Base-by-base conservation (phyloP, 164 flowering plant species). In the Malania oleifera region DNA sequence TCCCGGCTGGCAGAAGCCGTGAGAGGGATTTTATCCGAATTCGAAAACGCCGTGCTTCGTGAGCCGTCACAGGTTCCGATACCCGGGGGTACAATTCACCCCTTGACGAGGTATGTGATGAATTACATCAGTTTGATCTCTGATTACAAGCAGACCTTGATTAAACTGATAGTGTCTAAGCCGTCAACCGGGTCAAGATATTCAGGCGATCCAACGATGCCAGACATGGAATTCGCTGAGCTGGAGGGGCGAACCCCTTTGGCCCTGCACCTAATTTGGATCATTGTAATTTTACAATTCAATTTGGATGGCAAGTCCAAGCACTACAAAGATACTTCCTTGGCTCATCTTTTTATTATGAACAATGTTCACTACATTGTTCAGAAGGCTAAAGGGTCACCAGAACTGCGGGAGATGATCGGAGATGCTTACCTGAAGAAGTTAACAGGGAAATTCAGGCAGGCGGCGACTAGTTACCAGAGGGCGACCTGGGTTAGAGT, bases 91-190 rank as follows among this genome's bases (percentile, higher is more conserved):
- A 84, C 93, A 0, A 69, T 92, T 54, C 98, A 89, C 57, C 96
- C 97, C 0, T 62, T 92, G 64, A 86, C 96, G 9, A 74, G 96
- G 70, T 87, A 87, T 62, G 97, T 88, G 58, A 90, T 93, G 96
- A 88, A 93, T 50, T 90, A 90, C 27, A 77, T 87, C 54, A 82
- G 79, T 56, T 67, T 83, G 70, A 90, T 86, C 13, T 80, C 90
- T 2, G 92, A 85, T 62, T 88, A 93, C 56, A 83, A 81, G 71
- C 74, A 75, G 66, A 86, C 89, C 7, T 64, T 92, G 59, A 41
- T 44, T 35, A 82, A 84, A 47, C 74, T 92, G 54, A 83, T 92
- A 19, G 80, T 83, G 45, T 77, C 95, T 0, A 77, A 73, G 56
- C 96, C 98, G 0, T 64, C 85, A 0, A 65, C 81, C 11, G 82